Evolutionary conservation across 192 early-diverging fungal genomes (phyloP), one percentile per base, ranked within the genome.

Genomic region (Cetraspora pellucida): DNA sequence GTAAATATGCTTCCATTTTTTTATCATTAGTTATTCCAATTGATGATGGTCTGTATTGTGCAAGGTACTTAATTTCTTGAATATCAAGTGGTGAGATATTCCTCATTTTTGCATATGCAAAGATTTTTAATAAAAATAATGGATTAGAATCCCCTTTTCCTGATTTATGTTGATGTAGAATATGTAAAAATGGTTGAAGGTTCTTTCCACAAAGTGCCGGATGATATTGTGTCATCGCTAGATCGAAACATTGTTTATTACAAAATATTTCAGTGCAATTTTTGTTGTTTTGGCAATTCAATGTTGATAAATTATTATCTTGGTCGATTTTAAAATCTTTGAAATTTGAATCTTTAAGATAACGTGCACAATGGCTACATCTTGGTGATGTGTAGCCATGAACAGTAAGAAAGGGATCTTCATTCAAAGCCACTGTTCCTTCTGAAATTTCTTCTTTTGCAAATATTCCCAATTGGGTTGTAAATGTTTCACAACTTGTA

Each of bases 81-180:
- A 69, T 50, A 69, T 69, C 44, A 16, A 69, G 47, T 16, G 67
- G 67, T 47, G 37, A 69, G 25, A 69, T 69, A 49, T 49, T 30
- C 21, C 44, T 37, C 45, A 69, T 16, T 69, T 49, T 69, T 10
- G 67, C 67, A 14, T 47, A 9, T 0, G 67, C 67, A 10, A 69
- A 69, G 16, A 69, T 1, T 49, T 44, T 69, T 25, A 69, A n/a
- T 23, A 69, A 69, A 25, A 64, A 31, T 37, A 64, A 64, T 17
- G 25, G 30, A 8, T 64, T 25, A 31, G 19, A 31, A 8, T 30
- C 61, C 10, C 16, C 16, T 13, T 49, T 49, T 64, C 61, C 61
- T 6, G 30, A 30, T 14, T 2, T 64, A 21, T 31, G 28, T 0
- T 11, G 17, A 64, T 17, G 31, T 31, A 64, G 28, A n/a, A 64